These are phyloP conservation scores for Rhizopogon rudus DNA, from an alignment of 768 basidiomycete genomes.

Conservation along the genomic window DNA sequence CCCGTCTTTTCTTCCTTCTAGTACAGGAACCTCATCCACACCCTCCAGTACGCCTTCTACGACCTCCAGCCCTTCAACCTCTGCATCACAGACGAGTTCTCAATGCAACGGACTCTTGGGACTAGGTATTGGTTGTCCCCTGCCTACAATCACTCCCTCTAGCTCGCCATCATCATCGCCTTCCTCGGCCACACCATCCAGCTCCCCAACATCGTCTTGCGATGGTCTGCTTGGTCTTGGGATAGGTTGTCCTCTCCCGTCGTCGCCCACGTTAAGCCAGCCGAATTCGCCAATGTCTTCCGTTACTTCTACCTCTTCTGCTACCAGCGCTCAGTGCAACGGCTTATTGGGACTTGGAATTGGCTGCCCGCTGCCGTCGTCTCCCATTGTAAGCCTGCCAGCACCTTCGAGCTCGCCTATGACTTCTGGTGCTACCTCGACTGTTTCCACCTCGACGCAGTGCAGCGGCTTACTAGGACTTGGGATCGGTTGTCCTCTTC, in stretches of 20 bases:
- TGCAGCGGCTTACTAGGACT: conserved; percentile 17
- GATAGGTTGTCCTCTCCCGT: conserved; percentile 11
- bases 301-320: neutral
- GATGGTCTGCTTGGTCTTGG: conserved; percentile 14
- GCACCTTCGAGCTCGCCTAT: neutral
- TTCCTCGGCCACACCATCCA: neutral
- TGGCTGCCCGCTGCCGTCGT: conserved; percentile 3
- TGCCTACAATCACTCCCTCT: neutral
- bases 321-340: conserved; percentile 1
- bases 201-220: conserved; percentile 10
- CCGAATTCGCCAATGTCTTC: neutral
- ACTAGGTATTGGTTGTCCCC: conserved; percentile 4
- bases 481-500: conserved; percentile 11
- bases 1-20: conserved; percentile 11
- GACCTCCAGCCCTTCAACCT: neutral
- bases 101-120: conserved; percentile 6
- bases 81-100: neutral
- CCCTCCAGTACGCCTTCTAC: neutral
- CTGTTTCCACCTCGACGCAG: neutral
- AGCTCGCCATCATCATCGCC: neutral
- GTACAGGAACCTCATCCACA: neutral
- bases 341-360: conserved; percentile 10
- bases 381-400: conserved; percentile 4
- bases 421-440: neutral
- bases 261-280: neutral